Percentiles rank a stretch among this genome's conserved stretches.
Conservation (phyloP, 2,329 filamentous ascomycete genomes). For the Cladophialophora psammophila region DNA sequence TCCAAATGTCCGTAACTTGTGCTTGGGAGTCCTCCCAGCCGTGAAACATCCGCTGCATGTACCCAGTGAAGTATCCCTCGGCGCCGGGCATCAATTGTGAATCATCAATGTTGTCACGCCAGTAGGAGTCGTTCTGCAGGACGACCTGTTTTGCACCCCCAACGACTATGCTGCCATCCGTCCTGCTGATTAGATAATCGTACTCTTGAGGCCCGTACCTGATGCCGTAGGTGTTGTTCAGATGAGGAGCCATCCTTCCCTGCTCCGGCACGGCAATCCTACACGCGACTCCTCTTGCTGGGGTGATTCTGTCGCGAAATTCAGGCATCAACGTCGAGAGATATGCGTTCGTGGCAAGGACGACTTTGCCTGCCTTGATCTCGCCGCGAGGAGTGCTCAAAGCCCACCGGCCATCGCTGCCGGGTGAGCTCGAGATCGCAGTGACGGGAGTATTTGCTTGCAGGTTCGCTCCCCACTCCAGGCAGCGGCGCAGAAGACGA, state of each 20-base stretch:
- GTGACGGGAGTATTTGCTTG: slow-evolving; percentile 61
- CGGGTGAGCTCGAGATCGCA: slow-evolving; percentile 41
- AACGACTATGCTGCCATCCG: slow-evolving; percentile 64
- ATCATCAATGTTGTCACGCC: slow-evolving; percentile 60
- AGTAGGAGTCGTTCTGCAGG: slow-evolving; percentile 41
- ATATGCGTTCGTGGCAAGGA: slow-evolving; percentile 85
- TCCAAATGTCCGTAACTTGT: slow-evolving; percentile 47
- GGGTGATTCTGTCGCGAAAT: slow-evolving; percentile 76
- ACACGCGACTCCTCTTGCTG: slow-evolving; percentile 67
- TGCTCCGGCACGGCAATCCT: slow-evolving; percentile 54
- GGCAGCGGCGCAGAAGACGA: slow-evolving; percentile 70
- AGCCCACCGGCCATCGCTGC: slow-evolving; percentile 60
- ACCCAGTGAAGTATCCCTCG: slow-evolving; percentile 50
- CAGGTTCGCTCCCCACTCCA: slow-evolving; percentile 58
- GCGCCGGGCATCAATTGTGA: slow-evolving; percentile 44
- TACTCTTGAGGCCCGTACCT: slow-evolving; percentile 66
- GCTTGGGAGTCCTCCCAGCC: slow-evolving; percentile 52
- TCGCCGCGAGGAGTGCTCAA: slow-evolving; percentile 75
- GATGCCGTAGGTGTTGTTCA: slow-evolving; percentile 65
- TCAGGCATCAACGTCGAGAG: slow-evolving; percentile 75
- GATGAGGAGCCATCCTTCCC: slow-evolving; percentile 39
- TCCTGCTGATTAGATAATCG: slow-evolving; percentile 72
- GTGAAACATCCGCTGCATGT: slow-evolving; percentile 49
- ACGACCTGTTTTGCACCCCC: slow-evolving; percentile 65
- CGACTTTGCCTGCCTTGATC: slow-evolving; percentile 67